These are phyloP conservation scores for Strobilomyces echinocephalus DNA, from an alignment of 768 basidiomycete genomes.

Conservation along the genomic window DNA sequence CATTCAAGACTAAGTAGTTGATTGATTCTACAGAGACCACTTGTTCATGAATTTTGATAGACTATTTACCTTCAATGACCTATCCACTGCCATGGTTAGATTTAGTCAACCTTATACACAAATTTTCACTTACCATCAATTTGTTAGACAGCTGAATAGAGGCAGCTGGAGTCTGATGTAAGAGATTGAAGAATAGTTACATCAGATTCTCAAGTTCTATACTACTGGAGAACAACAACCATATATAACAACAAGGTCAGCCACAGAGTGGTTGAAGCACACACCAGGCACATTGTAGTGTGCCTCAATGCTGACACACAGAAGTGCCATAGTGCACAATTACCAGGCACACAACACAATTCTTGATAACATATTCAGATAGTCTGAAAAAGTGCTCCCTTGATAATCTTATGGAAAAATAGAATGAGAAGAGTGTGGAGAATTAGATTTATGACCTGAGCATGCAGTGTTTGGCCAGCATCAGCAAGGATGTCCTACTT, in stretches of 20 bases:
- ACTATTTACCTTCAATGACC: background rate
- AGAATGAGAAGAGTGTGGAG: background rate
- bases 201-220: too few species aligned
- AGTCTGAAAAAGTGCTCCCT: background rate
- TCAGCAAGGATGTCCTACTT: background rate
- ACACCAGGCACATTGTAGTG: too few species aligned
- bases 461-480: background rate
- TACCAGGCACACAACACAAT: too few species aligned
- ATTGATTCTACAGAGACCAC: conserved; percentile 3
- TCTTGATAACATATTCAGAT: conserved; percentile 3
- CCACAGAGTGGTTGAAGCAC: too few species aligned
- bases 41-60: conserved; percentile 18
- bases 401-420: background rate
- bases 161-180: too few species aligned
- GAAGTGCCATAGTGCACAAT: too few species aligned
- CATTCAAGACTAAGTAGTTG: background rate
- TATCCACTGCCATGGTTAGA: background rate
- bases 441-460: conserved; percentile 1
- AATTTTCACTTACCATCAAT: background rate
- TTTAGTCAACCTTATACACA: background rate
- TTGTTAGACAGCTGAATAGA: too few species aligned
- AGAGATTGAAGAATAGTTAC: too few species aligned
- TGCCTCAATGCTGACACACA: too few species aligned
- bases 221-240: too few species aligned
- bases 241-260: too few species aligned